Conservation (phyloP, 305 asterid genomes). For the Stenogyne calaminthoides region DNA sequence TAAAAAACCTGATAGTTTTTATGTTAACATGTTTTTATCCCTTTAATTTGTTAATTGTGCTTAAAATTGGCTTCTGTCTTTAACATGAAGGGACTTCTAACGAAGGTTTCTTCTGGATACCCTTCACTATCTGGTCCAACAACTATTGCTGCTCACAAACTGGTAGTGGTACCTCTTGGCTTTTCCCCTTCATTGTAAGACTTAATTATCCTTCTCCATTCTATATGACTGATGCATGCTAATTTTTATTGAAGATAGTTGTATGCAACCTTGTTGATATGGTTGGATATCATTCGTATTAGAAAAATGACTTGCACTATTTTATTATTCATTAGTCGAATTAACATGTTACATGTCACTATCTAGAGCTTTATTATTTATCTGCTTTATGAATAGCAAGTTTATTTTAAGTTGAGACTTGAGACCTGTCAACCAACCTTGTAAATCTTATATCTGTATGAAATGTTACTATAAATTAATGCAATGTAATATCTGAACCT, state of each 20-base stretch:
- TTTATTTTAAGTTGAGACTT: constrained; percentile 1
- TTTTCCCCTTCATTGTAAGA: constrained; percentile 91
- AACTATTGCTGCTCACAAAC: constrained; percentile 85
- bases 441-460: constrained; percentile 4
- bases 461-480: neutral
- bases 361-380: neutral
- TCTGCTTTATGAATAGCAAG: neutral
- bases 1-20: neutral
- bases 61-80: constrained; percentile 16
- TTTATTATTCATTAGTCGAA: neutral
- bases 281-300: neutral
- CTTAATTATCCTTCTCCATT: constrained; percentile 31
- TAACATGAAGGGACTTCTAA: constrained; percentile 74
- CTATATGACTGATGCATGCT: constrained; percentile 11
- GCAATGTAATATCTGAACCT: neutral
- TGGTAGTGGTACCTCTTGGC: constrained; percentile 96
- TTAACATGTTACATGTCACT: constrained; percentile 4
- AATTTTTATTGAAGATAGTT: neutral
- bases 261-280: neutral
- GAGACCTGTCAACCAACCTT: neutral
- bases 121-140: constrained; percentile 97
- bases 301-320: neutral
- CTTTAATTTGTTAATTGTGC: constrained; percentile 13
- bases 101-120: constrained; percentile 99
- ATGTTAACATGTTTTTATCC: neutral